Conservation (phyloP, 495 filamentous ascomycete species). For the Hyaloscypha finlandica region DNA sequence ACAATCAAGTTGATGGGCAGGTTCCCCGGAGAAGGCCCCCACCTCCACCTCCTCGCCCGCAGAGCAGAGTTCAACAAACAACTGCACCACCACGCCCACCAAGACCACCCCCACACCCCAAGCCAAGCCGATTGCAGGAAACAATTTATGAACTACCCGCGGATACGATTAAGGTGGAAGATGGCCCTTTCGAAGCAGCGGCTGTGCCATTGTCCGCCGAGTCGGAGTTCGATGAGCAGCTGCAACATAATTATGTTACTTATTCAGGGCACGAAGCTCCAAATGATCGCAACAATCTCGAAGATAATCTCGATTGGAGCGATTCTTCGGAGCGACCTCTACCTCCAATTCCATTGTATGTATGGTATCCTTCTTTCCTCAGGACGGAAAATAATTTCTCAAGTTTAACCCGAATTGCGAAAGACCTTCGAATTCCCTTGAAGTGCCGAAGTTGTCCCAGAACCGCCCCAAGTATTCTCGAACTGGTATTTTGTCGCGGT, state of each 20-base stretch:
- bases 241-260: background rate
- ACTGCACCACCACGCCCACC: background rate
- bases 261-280: background rate
- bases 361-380: background rate
- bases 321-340: background rate
- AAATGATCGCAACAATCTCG: background rate
- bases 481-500: slow-evolving; percentile 4
- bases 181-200: background rate
- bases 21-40: background rate
- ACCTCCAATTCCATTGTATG: background rate
- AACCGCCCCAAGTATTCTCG: background rate
- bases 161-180: background rate
- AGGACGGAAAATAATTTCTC: background rate
- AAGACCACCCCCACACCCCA: background rate
- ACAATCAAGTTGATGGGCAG: background rate
- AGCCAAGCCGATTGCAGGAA: background rate
- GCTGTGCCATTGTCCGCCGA: background rate
- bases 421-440: background rate
- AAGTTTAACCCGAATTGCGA: slow-evolving; percentile 4
- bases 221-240: background rate
- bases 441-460: background rate
- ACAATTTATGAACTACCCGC: background rate
- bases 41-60: background rate
- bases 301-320: background rate
- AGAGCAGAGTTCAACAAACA: background rate